Percentiles rank a stretch among this genome's conserved stretches.
Evolutionary conservation across 352 stramenopile species (phyloP).

Genomic region (Globisporangium abappressorium): DNA sequence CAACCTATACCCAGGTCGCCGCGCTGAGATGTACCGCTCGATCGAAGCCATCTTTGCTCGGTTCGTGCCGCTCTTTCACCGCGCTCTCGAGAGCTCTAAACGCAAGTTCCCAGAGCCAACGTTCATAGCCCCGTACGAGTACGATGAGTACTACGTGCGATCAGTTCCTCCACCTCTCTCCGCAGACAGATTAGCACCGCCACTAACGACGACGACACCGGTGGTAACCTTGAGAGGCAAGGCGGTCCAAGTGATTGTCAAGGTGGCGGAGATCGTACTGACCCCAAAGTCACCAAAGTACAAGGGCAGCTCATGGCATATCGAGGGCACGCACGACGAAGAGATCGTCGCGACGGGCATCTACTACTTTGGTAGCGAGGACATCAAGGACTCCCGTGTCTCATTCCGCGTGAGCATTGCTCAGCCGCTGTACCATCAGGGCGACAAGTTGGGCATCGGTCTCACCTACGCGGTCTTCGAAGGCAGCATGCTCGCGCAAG

Average conservation of each 20-base stretch:
- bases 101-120: not conserved
- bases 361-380: constrained; percentile 48
- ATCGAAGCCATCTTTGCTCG: constrained; percentile 28
- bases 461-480: constrained; percentile 27
- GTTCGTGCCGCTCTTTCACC: constrained; percentile 46
- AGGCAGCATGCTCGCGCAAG: constrained; percentile 21
- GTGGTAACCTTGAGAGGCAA: constrained; percentile 20
- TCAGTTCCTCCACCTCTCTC: not conserved
- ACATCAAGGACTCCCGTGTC: constrained; percentile 38
- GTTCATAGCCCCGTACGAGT: constrained; percentile 3
- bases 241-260: constrained; percentile 42
- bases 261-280: constrained; percentile 46
- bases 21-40: constrained; percentile 26
- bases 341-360: constrained; percentile 44
- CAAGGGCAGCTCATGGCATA: constrained; percentile 39
- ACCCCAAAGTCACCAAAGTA: constrained; percentile 39
- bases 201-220: not conserved
- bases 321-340: constrained; percentile 41
- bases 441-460: constrained; percentile 22
- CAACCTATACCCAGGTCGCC: constrained; percentile 36
- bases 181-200: constrained; percentile 9
- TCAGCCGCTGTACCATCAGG: constrained; percentile 25
- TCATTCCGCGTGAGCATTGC: constrained; percentile 30
- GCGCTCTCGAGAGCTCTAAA: constrained; percentile 5
- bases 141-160: not conserved